Conservation (phyloP, 2,329 filamentous ascomycete genomes). For the Colletotrichum zoysiae region DNA sequence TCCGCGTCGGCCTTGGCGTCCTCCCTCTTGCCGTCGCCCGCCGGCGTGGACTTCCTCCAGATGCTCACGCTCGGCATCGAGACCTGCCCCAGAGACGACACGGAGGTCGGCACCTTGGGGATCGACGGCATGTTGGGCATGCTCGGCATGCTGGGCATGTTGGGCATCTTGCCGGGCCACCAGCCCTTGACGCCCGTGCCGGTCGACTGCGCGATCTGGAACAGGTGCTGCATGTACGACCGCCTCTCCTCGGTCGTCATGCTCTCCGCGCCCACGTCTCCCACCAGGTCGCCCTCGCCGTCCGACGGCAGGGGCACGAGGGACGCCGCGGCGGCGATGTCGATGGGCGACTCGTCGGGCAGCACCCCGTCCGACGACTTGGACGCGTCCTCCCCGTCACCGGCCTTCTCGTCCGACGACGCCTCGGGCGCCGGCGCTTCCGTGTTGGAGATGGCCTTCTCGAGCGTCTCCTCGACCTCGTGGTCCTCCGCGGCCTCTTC, state of each 20-base stretch:
- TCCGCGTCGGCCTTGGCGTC: background rate
- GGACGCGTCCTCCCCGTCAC: slow-evolving; percentile 40
- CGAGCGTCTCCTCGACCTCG: slow-evolving; percentile 49
- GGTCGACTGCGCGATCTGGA: slow-evolving; percentile 62
- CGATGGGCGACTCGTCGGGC: slow-evolving; percentile 61
- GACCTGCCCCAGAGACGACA: slow-evolving; percentile 49
- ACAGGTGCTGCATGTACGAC: slow-evolving; percentile 63
- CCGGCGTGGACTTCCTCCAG: slow-evolving; percentile 47
- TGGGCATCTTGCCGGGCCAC: slow-evolving; percentile 61
- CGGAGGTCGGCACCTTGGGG: slow-evolving; percentile 46
- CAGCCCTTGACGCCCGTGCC: slow-evolving; percentile 61
- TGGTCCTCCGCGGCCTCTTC: slow-evolving; percentile 51
- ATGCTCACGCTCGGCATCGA: slow-evolving; percentile 51
- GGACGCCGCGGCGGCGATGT: slow-evolving; percentile 65
- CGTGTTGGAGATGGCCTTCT: slow-evolving; percentile 45
- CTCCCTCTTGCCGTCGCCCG: background rate
- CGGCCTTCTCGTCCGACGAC: slow-evolving; percentile 30
- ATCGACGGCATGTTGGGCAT: slow-evolving; percentile 51
- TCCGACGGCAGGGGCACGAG: slow-evolving; percentile 62
- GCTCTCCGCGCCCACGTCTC: slow-evolving; percentile 49
- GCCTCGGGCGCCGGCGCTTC: slow-evolving; percentile 42
- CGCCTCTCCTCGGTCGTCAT: slow-evolving; percentile 53
- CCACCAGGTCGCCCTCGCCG: slow-evolving; percentile 51
- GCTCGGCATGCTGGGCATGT: slow-evolving; percentile 49
- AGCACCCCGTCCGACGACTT: slow-evolving; percentile 43